Percentiles rank a stretch among this genome's conserved stretches.
Evolutionary conservation across 2,329 filamentous ascomycete genomes (phyloP).

Genomic region (Raffaelea ambrosiae): DNA sequence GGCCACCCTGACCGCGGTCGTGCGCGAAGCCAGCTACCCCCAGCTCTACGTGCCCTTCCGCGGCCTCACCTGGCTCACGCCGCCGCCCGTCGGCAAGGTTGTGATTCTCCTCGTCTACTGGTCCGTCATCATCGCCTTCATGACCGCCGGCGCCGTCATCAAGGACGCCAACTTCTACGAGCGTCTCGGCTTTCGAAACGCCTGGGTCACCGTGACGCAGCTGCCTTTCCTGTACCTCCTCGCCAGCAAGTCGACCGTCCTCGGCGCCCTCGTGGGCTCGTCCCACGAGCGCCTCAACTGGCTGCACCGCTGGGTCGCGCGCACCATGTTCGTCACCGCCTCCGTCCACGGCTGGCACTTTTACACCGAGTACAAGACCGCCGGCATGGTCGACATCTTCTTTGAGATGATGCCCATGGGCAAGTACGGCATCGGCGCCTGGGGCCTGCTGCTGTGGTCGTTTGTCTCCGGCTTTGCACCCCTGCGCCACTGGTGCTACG

Average conservation of each 20-base stretch:
- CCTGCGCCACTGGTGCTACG: conserved; percentile 57
- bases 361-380: conserved; percentile 52
- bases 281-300: conserved; percentile 65
- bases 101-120: conserved; percentile 48
- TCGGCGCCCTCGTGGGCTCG: conserved; percentile 53
- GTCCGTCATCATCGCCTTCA: conserved; percentile 50
- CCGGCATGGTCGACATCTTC: conserved; percentile 50
- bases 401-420: conserved; percentile 55
- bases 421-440: conserved; percentile 59
- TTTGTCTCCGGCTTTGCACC: conserved; percentile 54
- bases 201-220: conserved; percentile 57
- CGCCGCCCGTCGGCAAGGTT: conserved; percentile 48
- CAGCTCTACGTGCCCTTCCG: conserved; percentile 40
- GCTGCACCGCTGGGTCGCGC: conserved; percentile 64
- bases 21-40: conserved; percentile 48
- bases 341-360: conserved; percentile 65
- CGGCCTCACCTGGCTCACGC: conserved; percentile 46
- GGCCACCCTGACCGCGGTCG: conserved; percentile 50
- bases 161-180: conserved; percentile 52
- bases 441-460: conserved; percentile 59
- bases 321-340: conserved; percentile 59
- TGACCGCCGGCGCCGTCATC: conserved; percentile 38
- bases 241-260: conserved; percentile 47
- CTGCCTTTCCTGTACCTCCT: conserved; percentile 57
- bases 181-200: conserved; percentile 58